These are phyloP conservation scores for Alternaria arborescens DNA, from an alignment of 2,329 filamentous ascomycete species.

Conservation along the genomic window DNA sequence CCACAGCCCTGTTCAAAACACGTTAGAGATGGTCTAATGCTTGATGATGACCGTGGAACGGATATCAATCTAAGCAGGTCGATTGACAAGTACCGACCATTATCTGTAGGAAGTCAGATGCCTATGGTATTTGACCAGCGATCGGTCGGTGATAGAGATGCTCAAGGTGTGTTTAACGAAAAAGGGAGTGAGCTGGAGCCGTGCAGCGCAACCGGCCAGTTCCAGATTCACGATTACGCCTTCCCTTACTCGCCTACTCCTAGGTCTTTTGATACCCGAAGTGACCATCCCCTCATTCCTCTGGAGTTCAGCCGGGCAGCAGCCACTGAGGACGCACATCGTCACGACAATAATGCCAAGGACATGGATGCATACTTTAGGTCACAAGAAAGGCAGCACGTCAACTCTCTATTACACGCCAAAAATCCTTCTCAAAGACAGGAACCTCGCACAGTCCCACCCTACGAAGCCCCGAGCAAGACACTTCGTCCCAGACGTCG, in stretches of 20 bases:
- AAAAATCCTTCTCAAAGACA: not conserved
- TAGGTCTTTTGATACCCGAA: not conserved
- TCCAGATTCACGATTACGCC: not conserved
- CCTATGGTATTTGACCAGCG: not conserved
- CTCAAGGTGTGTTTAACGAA: no score
- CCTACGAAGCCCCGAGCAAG: not conserved
- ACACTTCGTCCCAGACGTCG: constrained; percentile 9
- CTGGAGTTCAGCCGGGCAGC: not conserved
- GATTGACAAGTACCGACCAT: constrained; percentile 9
- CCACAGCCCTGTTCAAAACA: not conserved
- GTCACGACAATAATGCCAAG: not conserved
- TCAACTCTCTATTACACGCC: not conserved
- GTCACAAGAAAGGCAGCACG: not conserved
- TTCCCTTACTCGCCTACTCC: not conserved
- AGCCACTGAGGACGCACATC: not conserved
- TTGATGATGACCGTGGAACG: not conserved
- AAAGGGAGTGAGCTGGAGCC: not conserved
- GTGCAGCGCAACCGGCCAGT: not conserved
- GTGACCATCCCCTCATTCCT: not conserved
- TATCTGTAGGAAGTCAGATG: not conserved
- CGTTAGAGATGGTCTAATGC: not conserved
- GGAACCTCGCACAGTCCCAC: not conserved
- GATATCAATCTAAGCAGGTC: constrained; percentile 3
- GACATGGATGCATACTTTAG: constrained; percentile 14
- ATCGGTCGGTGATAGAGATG: not conserved